A percentile compares a stretch with the other conserved stretches of the same genome.
Evolutionary conservation across 331 rosid species (phyloP).

Genomic region (Arachis monticola): DNA sequence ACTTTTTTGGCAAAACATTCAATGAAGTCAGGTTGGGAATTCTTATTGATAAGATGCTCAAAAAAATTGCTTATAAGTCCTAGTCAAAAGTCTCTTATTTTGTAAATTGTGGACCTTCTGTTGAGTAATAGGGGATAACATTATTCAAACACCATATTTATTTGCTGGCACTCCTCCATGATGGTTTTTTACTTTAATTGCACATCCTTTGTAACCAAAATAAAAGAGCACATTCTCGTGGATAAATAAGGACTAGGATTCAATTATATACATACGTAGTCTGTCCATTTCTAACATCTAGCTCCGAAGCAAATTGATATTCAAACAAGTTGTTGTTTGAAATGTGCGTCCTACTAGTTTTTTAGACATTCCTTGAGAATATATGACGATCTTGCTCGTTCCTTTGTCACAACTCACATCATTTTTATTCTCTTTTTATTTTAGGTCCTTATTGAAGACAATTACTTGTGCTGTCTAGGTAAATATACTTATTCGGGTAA

Average conservation of each 20-base stretch:
- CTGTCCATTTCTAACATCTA: not conserved
- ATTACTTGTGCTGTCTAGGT: slow-evolving; percentile 96
- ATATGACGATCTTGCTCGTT: not conserved
- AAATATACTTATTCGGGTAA: slow-evolving; percentile 92
- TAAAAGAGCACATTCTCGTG: not conserved
- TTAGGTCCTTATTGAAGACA: slow-evolving; percentile 89
- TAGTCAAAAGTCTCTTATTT: too few species aligned
- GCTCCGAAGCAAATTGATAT: slow-evolving; percentile 5
- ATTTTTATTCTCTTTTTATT: slow-evolving; percentile 38
- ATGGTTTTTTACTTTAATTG: not conserved
- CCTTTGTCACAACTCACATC: not conserved
- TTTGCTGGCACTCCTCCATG: too few species aligned
- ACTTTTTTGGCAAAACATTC: not conserved
- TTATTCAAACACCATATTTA: too few species aligned
- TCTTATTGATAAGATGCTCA: too few species aligned
- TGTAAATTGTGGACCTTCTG: too few species aligned
- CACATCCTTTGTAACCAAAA: not conserved
- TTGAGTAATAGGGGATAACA: too few species aligned
- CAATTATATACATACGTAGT: not conserved
- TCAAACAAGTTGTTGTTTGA: too few species aligned
- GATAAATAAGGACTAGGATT: not conserved
- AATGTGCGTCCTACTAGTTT: too few species aligned
- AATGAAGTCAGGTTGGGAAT: not conserved
- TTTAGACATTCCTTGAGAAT: not conserved
- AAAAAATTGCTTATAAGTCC: too few species aligned